Base-by-base conservation (phyloP, 345 rosid species). In the Linum usitatissimum region DNA sequence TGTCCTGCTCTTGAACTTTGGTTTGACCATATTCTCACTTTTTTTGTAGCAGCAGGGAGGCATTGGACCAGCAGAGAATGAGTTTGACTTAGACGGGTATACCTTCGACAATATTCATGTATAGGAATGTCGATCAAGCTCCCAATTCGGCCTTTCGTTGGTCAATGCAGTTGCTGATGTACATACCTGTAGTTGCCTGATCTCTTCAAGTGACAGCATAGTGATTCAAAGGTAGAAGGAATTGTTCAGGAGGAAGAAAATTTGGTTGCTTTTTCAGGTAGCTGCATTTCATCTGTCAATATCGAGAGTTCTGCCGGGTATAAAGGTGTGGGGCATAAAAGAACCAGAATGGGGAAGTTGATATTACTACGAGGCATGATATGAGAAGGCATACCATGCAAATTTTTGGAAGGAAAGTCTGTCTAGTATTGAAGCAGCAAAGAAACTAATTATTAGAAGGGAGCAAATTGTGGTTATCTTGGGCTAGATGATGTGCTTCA, bases 31-130 rank as follows among this genome's bases (percentile, higher is more conserved):
- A 2, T 42, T 62, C 30, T 21, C 48, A 30, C 55, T 62, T 58
- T 54, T 69, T 18, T 54, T 82, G 62, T 65, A 66, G 79, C 86
- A 80, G 80, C 90, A 87, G 76, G 91, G 79, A 67, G 76, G 85
- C 30, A 64, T 78, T 64, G 84, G 69, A 61, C 66, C 84, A 20
- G 60, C 81, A 6, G 89, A 86, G 66, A 78, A 68, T 1, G 96
- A 93, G 67, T 87, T 90, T 2, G 90, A 87, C 64, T 84, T 87
- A 51, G 96, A 93, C 20, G 97, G 90, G 36, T 87, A 77, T 78
- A 65, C 86, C 19, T 61, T 86, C 67, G 96, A 78, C 69, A 81
- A 87, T 62, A 83, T 90, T 68, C 88, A 76, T 0, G 96, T 83
- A 58, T 88, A 86, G 83, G 57, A 17, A 15, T 45, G 51, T 15